Percentiles rank a stretch among this genome's conserved stretches.
Conservation (phyloP, 1,284 basidiomycete species). For the Pseudozyma sp. region DNA sequence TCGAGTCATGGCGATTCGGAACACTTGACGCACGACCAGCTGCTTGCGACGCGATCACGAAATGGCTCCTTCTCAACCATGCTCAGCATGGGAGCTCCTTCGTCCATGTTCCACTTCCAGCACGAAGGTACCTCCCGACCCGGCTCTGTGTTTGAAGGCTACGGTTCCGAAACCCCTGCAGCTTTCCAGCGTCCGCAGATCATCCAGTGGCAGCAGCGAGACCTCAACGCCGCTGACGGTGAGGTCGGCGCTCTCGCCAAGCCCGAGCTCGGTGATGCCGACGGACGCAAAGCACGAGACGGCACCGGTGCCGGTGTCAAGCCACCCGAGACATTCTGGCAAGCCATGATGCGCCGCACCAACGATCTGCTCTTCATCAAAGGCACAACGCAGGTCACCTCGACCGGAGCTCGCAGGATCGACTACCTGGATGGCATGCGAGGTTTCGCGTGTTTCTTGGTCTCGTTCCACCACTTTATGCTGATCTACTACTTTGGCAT, state of each 20-base stretch:
- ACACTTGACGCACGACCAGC: constrained; percentile 18
- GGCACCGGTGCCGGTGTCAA: constrained; percentile 26
- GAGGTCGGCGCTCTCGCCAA: constrained; percentile 51
- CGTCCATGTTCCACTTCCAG: constrained; percentile 37
- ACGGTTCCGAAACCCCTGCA: constrained; percentile 34
- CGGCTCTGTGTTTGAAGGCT: constrained; percentile 26
- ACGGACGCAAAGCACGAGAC: constrained; percentile 43
- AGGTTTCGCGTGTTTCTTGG: constrained; percentile 62
- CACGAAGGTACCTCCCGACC: constrained; percentile 46
- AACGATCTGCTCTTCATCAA: constrained; percentile 53
- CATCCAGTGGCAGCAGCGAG: constrained; percentile 56
- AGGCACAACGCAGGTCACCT: constrained; percentile 46
- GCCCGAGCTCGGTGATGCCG: constrained; percentile 46
- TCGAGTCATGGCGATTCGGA: constrained; percentile 22
- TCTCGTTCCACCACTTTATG: constrained; percentile 63
- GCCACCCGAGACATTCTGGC: constrained; percentile 33
- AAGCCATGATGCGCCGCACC: constrained; percentile 19
- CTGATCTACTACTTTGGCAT: constrained; percentile 61
- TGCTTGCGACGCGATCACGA: constrained; percentile 9
- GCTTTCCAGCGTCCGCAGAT: constrained; percentile 50
- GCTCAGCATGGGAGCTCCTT: constrained; percentile 12
- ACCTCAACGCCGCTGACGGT: constrained; percentile 42
- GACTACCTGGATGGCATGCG: constrained; percentile 63
- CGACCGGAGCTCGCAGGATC: constrained; percentile 55
- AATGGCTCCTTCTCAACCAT: constrained; percentile 26